Percentiles rank a stretch among this genome's conserved stretches.
Evolutionary conservation across 805 yeast genomes (phyloP).

Genomic region (Lipomyces sp.): DNA sequence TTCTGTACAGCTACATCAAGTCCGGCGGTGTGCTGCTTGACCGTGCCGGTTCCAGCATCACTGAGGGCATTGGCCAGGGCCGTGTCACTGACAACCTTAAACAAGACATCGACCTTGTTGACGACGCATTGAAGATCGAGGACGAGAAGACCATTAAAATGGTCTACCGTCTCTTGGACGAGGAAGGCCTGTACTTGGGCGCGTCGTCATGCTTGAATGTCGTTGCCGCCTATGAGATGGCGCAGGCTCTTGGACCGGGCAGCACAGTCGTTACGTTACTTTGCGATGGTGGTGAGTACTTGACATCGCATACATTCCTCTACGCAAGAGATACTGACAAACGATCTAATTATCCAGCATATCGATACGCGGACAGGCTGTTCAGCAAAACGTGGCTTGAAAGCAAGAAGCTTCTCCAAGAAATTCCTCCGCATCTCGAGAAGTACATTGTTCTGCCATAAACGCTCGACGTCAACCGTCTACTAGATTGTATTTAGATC

Average conservation of each 20-base stretch:
- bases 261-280: conserved; percentile 83
- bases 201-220: conserved; percentile 90
- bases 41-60: conserved; percentile 79
- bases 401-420: conserved; percentile 56
- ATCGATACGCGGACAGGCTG: conserved; percentile 73
- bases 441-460: conserved; percentile 56
- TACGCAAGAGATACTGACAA: neutral
- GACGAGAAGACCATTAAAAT: conserved; percentile 79
- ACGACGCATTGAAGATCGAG: conserved; percentile 74
- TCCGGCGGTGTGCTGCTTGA: conserved; percentile 65
- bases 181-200: conserved; percentile 86
- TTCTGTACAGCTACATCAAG: conserved; percentile 72
- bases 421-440: conserved; percentile 65
- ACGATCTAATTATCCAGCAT: conserved; percentile 6
- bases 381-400: conserved; percentile 77
- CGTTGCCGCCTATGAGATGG: conserved; percentile 79
- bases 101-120: conserved; percentile 68
- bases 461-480: neutral
- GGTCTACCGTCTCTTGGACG: conserved; percentile 79
- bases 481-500: neutral
- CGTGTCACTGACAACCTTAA: conserved; percentile 79
- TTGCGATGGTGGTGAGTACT: conserved; percentile 63
- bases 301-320: neutral
- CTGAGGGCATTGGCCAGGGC: conserved; percentile 97
- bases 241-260: conserved; percentile 67